These are phyloP conservation scores for Paxillus ammoniavirescens DNA, from an alignment of 768 basidiomycete genomes.

Conservation along the genomic window DNA sequence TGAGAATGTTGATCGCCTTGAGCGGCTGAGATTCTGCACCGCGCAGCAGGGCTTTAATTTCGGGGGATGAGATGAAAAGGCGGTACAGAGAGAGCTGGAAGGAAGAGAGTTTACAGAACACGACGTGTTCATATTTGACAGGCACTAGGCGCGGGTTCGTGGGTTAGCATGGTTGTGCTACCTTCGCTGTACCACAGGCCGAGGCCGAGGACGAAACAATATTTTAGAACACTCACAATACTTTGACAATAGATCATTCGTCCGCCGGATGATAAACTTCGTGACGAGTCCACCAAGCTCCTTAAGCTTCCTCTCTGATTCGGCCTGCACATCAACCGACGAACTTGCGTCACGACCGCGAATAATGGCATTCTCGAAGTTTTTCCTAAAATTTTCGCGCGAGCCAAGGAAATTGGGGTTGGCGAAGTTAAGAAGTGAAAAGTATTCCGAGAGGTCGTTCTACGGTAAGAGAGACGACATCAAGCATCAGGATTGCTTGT, in stretches of 20 bases:
- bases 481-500: background rate
- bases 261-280: conserved; percentile 92
- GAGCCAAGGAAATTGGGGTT: conserved; percentile 89
- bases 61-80: conserved; percentile 88
- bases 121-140: conserved; percentile 98
- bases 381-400: conserved; percentile 90
- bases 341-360: conserved; percentile 89
- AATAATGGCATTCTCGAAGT: conserved; percentile 90
- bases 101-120: conserved; percentile 84
- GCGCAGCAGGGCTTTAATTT: conserved; percentile 85
- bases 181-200: background rate
- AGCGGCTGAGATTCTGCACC: conserved; percentile 91
- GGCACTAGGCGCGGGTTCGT: conserved; percentile 60
- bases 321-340: conserved; percentile 70
- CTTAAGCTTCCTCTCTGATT: conserved; percentile 86
- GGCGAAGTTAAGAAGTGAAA: conserved; percentile 89
- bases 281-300: conserved; percentile 85
- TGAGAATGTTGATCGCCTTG: conserved; percentile 91
- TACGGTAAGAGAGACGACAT: conserved; percentile 27
- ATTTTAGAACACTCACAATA: conserved; percentile 60
- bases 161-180: background rate
- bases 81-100: conserved; percentile 86
- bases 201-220: background rate
- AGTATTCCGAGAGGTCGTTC: conserved; percentile 95
- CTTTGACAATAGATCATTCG: conserved; percentile 92